A percentile compares a stretch with the other conserved stretches of the same genome.
Evolutionary conservation across 495 filamentous ascomycete species (phyloP).

Genomic region (Lichina pygmaea): DNA sequence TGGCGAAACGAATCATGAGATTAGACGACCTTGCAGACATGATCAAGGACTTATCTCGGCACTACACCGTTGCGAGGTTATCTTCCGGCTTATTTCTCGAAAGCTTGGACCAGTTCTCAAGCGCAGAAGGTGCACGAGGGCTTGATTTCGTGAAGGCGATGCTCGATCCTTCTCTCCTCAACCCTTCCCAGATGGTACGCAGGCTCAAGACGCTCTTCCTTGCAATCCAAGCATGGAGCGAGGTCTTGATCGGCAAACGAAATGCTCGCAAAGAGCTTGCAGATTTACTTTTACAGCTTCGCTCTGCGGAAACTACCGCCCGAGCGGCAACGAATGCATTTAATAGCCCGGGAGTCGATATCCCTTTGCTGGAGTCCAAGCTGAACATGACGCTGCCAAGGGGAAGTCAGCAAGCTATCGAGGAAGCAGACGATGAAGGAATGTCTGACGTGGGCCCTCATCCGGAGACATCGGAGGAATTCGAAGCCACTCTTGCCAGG

Average conservation of each 20-base stretch:
- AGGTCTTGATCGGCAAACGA: background rate
- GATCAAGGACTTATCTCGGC: constrained; percentile 30
- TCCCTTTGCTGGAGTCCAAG: constrained; percentile 40
- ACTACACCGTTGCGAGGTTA: constrained; percentile 44
- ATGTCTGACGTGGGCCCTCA: constrained; percentile 18
- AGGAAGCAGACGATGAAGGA: constrained; percentile 20
- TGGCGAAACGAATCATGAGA: constrained; percentile 41
- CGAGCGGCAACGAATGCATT: constrained; percentile 12
- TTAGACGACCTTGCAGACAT: constrained; percentile 27
- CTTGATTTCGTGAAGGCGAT: constrained; percentile 30
- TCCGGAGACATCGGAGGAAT: constrained; percentile 9
- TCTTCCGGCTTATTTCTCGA: constrained; percentile 44
- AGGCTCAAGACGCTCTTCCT: constrained; percentile 35
- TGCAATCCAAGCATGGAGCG: constrained; percentile 15
- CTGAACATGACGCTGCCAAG: constrained; percentile 36
- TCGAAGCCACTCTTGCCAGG: constrained; percentile 5
- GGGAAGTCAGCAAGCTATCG: constrained; percentile 7
- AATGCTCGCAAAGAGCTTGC: too few species aligned
- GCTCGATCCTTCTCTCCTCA: constrained; percentile 31
- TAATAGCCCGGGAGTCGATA: constrained; percentile 30
- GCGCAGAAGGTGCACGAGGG: constrained; percentile 8
- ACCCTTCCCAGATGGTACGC: constrained; percentile 28
- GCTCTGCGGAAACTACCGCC: too few species aligned
- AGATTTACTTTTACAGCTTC: too few species aligned
- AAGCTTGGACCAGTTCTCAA: constrained; percentile 29